phyloP scores from a whole-genome alignment of 169 alveolate species.

The Blepharisma undulans region DNA sequence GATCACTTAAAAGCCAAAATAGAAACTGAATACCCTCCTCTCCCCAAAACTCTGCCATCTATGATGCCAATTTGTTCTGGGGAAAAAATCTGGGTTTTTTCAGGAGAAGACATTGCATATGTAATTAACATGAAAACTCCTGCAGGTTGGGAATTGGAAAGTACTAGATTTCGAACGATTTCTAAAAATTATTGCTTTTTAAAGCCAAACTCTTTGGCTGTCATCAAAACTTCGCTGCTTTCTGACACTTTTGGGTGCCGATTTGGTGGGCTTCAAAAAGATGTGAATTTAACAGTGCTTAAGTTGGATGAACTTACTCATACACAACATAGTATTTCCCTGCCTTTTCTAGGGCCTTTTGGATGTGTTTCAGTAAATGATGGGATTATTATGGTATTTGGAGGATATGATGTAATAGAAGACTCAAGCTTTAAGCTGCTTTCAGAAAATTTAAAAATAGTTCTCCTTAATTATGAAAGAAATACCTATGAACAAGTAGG shows the following conservation, averaged over 20 bases:
- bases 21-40: background rate
- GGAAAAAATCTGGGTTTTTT: background rate
- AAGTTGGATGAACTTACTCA: background rate
- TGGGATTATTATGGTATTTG: background rate
- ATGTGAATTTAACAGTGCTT: background rate
- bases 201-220: background rate
- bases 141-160: background rate
- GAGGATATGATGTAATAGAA: background rate
- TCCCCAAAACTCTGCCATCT: background rate
- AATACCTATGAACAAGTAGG: background rate
- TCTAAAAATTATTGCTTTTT: background rate
- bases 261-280: background rate
- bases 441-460: background rate
- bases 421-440: background rate
- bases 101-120: background rate
- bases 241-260: background rate
- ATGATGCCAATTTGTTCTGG: background rate
- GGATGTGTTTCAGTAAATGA: background rate
- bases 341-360: conserved; percentile 5
- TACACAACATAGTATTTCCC: background rate
- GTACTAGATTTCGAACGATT: background rate
- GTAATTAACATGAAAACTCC: background rate
- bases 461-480: background rate
- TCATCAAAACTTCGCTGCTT: background rate
- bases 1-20: background rate